A percentile compares a stretch with the other conserved stretches of the same genome.
phyloP scores from a whole-genome alignment of 2,329 filamentous ascomycete genomes.

The Proliferodiscus dingleyae region DNA sequence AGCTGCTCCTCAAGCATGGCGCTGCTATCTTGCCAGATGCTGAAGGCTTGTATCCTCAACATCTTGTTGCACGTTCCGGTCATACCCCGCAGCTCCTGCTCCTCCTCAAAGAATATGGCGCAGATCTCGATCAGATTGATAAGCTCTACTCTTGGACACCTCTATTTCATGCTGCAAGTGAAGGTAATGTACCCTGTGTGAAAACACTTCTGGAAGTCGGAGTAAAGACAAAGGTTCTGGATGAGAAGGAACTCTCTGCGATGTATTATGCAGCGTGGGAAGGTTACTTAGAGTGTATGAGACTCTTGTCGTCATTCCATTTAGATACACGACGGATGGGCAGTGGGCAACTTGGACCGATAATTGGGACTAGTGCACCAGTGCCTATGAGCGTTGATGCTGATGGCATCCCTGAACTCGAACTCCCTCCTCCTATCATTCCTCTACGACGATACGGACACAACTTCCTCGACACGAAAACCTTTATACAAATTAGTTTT shows the following conservation, averaged over 20 bases:
- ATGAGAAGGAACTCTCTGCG: conserved; percentile 89
- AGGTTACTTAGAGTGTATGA: conserved; percentile 92
- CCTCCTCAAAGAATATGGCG: conserved; percentile 78
- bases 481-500: conserved; percentile 89
- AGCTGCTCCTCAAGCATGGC: conserved; percentile 74
- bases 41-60: conserved; percentile 94
- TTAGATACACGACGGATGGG: conserved; percentile 15
- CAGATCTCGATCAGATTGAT: conserved; percentile 85
- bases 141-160: conserved; percentile 98
- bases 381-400: conserved; percentile 65
- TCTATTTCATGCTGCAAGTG: conserved; percentile 90
- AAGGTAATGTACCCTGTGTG: conserved; percentile 87
- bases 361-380: conserved; percentile 35
- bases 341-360: conserved; percentile 30
- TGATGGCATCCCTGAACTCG: conserved; percentile 87
- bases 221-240: conserved; percentile 72
- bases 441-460: conserved; percentile 91
- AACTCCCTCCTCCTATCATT: conserved; percentile 92
- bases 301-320: conserved; percentile 60
- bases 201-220: conserved; percentile 74
- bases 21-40: conserved; percentile 88
- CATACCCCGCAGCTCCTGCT: conserved; percentile 74
- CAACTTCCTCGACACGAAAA: conserved; percentile 97
- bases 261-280: conserved; percentile 99
- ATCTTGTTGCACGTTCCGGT: conserved; percentile 86